phyloP scores from a whole-genome alignment of 768 basidiomycete genomes.

The Psilocybe cubensis region DNA sequence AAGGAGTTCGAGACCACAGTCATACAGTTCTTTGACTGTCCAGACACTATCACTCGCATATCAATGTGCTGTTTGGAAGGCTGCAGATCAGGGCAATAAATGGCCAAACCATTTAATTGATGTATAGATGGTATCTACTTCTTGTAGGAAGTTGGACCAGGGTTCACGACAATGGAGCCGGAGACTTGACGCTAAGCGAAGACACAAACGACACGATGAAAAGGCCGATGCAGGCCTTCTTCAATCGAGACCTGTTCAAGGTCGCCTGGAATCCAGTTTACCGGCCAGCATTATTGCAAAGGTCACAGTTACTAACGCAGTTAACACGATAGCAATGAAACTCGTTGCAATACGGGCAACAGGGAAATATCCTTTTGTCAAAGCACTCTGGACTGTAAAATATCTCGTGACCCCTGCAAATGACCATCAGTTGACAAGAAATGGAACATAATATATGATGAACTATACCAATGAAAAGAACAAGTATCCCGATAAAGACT shows the following conservation, averaged over 20 bases:
- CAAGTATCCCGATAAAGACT: conserved; percentile 47
- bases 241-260: background rate
- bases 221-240: background rate
- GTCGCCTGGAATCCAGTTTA: conserved; percentile 14
- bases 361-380: conserved; percentile 55
- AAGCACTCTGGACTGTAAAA: conserved; percentile 53
- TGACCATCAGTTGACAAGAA: background rate
- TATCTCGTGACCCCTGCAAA: conserved; percentile 52
- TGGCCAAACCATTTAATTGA: background rate
- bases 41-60: no score
- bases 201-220: background rate
- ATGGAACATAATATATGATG: background rate
- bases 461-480: conserved; percentile 54
- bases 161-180: no score
- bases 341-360: conserved; percentile 49
- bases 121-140: background rate
- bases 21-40: background rate
- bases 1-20: background rate
- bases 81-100: background rate
- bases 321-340: conserved; percentile 43
- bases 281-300: conserved; percentile 46
- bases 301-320: conserved; percentile 42
- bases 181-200: background rate
- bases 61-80: no score
- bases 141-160: no score